These are phyloP conservation scores for Tricholoma furcatifolium DNA, from an alignment of 768 basidiomycete genomes.

Conservation along the genomic window DNA sequence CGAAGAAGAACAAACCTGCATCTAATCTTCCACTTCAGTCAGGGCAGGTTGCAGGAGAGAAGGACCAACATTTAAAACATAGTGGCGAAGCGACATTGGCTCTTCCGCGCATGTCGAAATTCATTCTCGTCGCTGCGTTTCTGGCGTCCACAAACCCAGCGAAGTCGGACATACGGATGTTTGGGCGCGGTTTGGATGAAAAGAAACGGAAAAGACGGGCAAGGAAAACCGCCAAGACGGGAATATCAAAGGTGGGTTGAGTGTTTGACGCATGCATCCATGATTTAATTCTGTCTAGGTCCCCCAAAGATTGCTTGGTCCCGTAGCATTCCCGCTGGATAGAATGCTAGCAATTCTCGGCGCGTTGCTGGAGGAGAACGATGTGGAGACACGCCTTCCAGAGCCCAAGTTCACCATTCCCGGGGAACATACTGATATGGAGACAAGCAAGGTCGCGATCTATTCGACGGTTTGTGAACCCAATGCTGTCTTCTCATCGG, in stretches of 20 bases:
- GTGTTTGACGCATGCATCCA: conserved; percentile 36
- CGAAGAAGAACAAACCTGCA: conserved; percentile 46
- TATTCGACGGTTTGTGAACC: conserved; percentile 51
- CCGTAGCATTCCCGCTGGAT: conserved; percentile 76
- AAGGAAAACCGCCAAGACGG: conserved; percentile 37
- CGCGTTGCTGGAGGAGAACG: conserved; percentile 72
- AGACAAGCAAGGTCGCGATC: conserved; percentile 59
- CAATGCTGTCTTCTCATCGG: background rate
- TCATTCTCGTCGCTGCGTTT: conserved; percentile 34
- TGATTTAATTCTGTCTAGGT: conserved; percentile 36
- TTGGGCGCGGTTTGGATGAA: conserved; percentile 72
- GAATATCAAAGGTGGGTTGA: conserved; percentile 39
- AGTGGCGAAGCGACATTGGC: conserved; percentile 18
- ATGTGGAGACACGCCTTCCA: conserved; percentile 43
- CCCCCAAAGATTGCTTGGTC: conserved; percentile 78
- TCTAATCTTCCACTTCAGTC: conserved; percentile 32
- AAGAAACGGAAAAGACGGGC: conserved; percentile 53
- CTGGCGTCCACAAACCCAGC: conserved; percentile 84
- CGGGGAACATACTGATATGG: conserved; percentile 76
- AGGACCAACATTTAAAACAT: background rate
- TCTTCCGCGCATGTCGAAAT: conserved; percentile 3
- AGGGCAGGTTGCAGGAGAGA: conserved; percentile 11
- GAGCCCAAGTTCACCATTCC: conserved; percentile 49
- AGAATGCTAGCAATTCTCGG: conserved; percentile 79
- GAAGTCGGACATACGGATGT: conserved; percentile 79